Base-by-base conservation (phyloP, 2,329 filamentous ascomycete species). In the Microsporum ferrugineum region DNA sequence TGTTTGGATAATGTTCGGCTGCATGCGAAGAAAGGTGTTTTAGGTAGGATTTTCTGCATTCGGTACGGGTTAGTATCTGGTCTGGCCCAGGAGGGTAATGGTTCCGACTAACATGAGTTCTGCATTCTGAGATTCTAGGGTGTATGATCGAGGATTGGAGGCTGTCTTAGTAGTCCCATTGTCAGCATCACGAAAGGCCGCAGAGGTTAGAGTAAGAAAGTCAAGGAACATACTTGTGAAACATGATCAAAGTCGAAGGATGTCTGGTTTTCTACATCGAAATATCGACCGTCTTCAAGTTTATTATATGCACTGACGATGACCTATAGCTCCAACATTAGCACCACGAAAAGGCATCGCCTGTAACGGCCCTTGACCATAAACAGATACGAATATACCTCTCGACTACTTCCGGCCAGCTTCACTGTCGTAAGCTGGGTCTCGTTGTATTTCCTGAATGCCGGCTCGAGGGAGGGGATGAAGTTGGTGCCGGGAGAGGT, bases 391-490 rank as follows among this genome's bases (percentile, higher is more conserved):
- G 8, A 55, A 23, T 77, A 60, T 71, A 95, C 90, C 76, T 87
- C 77, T 73, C 90, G 85, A 74, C 85, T 92, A 71, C 88, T 84
- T 34, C 91, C 91, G 0, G 92, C 92, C 61, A 99, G 83, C 80
- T 95, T 96, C 64, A 89, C 87, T 14, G 91, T 91, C 57, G 85
- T 78, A 74, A 96, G 88, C 76, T 99, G 94, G 75, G 91, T 88
- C 76, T 99, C 92, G 70, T 97, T 96, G 82, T 99, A 97, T 76
- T 88, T 90, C 76, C 91, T 81, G 73, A 96, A 95, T 0, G 94
- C 91, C 0, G 91, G 88, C 5, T 81, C 83, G 59, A 96, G 86
- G 65, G 88, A 85, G 63, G 84, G 78, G 60, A 91, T 77, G 64
- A 94, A 78, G 60, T 81, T 78, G 41, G 85, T 83, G 47, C 85